These are phyloP conservation scores for Phytophthora niederhauseri DNA, from an alignment of 352 stramenopile species.

Conservation along the genomic window DNA sequence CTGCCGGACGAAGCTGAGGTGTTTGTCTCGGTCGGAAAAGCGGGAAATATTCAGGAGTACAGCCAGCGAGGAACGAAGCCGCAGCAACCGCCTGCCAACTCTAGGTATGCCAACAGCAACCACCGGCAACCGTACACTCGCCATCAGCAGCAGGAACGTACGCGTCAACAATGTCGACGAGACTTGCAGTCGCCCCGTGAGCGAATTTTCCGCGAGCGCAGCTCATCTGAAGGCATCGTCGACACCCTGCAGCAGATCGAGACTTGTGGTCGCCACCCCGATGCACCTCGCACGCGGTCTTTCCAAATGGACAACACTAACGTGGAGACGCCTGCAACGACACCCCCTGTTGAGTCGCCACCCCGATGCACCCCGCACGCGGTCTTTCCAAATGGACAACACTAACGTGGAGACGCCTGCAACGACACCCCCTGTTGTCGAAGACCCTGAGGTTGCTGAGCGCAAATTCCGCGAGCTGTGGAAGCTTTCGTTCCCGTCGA, in stretches of 20 bases:
- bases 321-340: slow-evolving; percentile 22
- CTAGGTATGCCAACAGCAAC: slow-evolving; percentile 24
- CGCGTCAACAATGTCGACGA: slow-evolving; percentile 33
- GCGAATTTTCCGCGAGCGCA: slow-evolving; percentile 51
- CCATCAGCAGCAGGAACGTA: slow-evolving; percentile 34
- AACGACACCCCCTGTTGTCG: slow-evolving; percentile 7
- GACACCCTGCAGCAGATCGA: slow-evolving; percentile 46
- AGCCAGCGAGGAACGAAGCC: slow-evolving; percentile 31
- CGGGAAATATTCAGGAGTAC: slow-evolving; percentile 74
- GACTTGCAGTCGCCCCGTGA: slow-evolving; percentile 43
- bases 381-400: slow-evolving; percentile 61
- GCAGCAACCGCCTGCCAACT: slow-evolving; percentile 24
- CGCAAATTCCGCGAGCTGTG: slow-evolving; percentile 78
- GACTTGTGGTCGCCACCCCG: slow-evolving; percentile 23
- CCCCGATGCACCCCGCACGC: slow-evolving; percentile 41
- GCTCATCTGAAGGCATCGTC: slow-evolving; percentile 59
- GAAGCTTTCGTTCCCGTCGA: slow-evolving; percentile 77
- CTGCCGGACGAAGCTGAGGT: slow-evolving; percentile 71
- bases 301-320: slow-evolving; percentile 53
- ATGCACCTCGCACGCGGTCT: slow-evolving; percentile 54
- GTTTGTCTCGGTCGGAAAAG: slow-evolving; percentile 79
- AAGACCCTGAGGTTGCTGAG: slow-evolving; percentile 39
- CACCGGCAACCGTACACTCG: slow-evolving; percentile 23
- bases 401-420: slow-evolving; percentile 30
- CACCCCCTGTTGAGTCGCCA: slow-evolving; percentile 1